Evolutionary conservation across 805 yeast species (phyloP), one percentile per base, ranked within the genome.

Genomic region (Saturnispora sekii): DNA sequence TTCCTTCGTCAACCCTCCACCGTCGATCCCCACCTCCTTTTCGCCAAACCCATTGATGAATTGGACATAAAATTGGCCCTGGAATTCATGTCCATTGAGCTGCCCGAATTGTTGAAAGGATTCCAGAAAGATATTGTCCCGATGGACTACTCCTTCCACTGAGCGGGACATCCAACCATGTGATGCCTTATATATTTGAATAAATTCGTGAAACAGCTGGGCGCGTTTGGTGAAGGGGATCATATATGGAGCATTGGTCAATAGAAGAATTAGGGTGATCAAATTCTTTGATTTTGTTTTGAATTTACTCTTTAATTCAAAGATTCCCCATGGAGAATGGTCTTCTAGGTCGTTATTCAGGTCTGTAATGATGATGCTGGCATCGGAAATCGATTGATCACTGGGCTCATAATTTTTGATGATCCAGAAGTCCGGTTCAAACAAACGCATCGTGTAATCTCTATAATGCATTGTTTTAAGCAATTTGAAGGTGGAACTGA

Each of bases 1-100:
- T 56, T 90, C 98, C 59, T 90, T 89, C 0, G 97, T 89, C 18
- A 90, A 68, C 1, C 98, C 98, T 10, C 97, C 98, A 7, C 98
- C 98, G 61, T 90, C 98, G 36, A 90, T 82, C 1, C 98, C 98
- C 0, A 81, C 87, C 59, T 90, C 97, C 26, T 42, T 51, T 32
- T 68, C 74, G 2, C 89, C 95, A 63, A 79, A 76, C 45, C 82
- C 74, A 54, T 85, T 84, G 32, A 67, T 66, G 57, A 93, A 88
- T 12, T 72, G 71, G 2, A 93, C 87, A 1, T 74, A 66, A 9
- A 89, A 60, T 32, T 68, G 69, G 8, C 70, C 57, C 54, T 84
- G 87, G 59, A 89, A 74, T 4, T 65, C 64, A 1, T 67, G 55
- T 0, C 88, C 86, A 9, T 56, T 43, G 1, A 71, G 53, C 3